Conservation (phyloP, 2,329 filamentous ascomycete genomes). For the Niveomyces coronatus region DNA sequence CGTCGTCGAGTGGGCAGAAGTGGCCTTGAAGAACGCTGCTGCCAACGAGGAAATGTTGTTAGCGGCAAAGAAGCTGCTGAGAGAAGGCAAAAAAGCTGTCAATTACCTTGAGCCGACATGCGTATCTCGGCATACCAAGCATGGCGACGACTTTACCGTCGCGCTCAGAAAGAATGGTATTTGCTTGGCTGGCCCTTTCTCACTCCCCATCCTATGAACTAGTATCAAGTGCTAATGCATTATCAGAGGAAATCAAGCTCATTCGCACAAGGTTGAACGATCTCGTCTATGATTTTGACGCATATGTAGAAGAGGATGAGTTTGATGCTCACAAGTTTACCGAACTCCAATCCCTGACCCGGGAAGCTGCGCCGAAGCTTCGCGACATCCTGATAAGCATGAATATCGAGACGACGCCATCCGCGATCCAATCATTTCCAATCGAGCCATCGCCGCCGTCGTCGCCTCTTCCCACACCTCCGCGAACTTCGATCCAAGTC, state of each 20-base stretch:
- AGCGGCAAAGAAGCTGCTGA: slow-evolving; percentile 36
- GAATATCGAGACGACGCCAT: slow-evolving; percentile 33
- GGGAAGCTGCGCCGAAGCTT: slow-evolving; percentile 38
- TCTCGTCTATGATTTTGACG: slow-evolving; percentile 47
- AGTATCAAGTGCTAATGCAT: not conserved
- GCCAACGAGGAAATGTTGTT: slow-evolving; percentile 36
- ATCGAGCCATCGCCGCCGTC: slow-evolving; percentile 11
- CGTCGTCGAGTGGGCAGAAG: slow-evolving; percentile 40
- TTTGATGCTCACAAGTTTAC: slow-evolving; percentile 42
- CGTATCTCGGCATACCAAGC: slow-evolving; percentile 24
- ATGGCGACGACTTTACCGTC: slow-evolving; percentile 37
- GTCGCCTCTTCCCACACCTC: slow-evolving; percentile 7
- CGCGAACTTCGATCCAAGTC: slow-evolving; percentile 5
- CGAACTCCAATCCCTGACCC: slow-evolving; percentile 36
- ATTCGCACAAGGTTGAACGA: slow-evolving; percentile 38
- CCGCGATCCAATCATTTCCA: slow-evolving; percentile 18
- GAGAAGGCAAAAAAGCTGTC: slow-evolving; percentile 38
- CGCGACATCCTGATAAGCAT: slow-evolving; percentile 42
- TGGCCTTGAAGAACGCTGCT: slow-evolving; percentile 37
- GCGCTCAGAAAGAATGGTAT: slow-evolving; percentile 45
- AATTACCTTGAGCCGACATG: slow-evolving; percentile 23
- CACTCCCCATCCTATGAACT: not conserved
- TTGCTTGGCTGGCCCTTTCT: slow-evolving; percentile 12
- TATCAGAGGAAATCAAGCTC: slow-evolving; percentile 38
- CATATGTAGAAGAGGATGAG: slow-evolving; percentile 37